Base-by-base conservation (phyloP, 495 filamentous ascomycete genomes). In the Penicillium alfredii region DNA sequence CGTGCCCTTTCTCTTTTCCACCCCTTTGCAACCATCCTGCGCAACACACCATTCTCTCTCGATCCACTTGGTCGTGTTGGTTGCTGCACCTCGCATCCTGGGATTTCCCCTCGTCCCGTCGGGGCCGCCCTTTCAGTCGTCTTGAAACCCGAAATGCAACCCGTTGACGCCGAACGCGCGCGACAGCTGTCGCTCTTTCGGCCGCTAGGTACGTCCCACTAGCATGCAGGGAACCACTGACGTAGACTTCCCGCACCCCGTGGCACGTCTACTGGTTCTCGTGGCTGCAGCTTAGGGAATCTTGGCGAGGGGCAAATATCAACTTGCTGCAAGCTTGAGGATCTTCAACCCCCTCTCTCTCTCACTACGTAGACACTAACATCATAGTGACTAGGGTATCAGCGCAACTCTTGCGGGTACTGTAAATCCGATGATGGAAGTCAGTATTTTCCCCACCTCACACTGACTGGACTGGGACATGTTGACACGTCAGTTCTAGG, bases 401-500 rank as follows among this genome's bases (percentile, higher is more conserved):
- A 72, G 45, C 65, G 61, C 26, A 68, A 67, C 38, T 60, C 61
- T 16, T 77, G 73, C 51, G 73, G 73, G 40, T 77, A 77, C 55
- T 77, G 73, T 58, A 74, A 74, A 57, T 67, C 65, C 24, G 51
- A 64, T 24, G 50, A 64, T 58, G 70, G 71, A 42, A 70, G 73
- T 76, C 49, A 57, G 71, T 70, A 37, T 45, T 45, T 40, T 26
- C 35, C 28, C 8, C 18, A 11, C 30, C 38, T 32, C 27, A 13
- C 26, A 38, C 16, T 36, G 16, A 21, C 40, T 24, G 19, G 27
- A 30, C 19, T 30, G 39, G 38, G 29, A 35, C 25, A 33, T 40
- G 18, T 44, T 52, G 40, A 42, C 46, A 47, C 32, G 48, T 47
- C 35, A 43, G 53, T 46, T 43, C 38, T 33, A 96, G 93, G 83